Evolutionary conservation across 345 rosid genomes (phyloP), one percentile per base, ranked within the genome.

Genomic region (Eucalyptus guilfoylei): DNA sequence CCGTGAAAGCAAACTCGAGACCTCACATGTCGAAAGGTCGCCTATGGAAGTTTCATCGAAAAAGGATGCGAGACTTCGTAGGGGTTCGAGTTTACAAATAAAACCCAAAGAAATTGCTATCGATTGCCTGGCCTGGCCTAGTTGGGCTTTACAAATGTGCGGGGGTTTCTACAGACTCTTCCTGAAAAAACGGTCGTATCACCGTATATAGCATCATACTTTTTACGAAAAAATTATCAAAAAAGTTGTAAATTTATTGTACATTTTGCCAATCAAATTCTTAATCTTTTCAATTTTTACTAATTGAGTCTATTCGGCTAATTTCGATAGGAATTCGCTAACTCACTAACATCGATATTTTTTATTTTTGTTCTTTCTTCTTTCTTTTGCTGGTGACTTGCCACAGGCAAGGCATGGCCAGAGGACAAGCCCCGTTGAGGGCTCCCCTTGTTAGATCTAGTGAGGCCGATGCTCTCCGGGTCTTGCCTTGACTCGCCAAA

Each of bases 271-370:
- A 52, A 52, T 8, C 24, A 52, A 52, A 52, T 52, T 1, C 26
- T 21, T 52, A 52, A 1, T 1, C 2, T 52, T 52, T 52, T 52
- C 2, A 21, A 19, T 19, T 52, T 52, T 52, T 52, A 0, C 5
- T 52, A 8, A 52, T 52, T 8, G 1, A 52, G 5, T 21, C 2
- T 4, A 8, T 52, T 52, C 0, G 0, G 0, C 0, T 19, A 52
- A 8, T 21, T 52, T 52, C 2, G 1, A 19, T 21, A 52, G 5
- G 5, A 19, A 52, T 52, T 52, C 1, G 4, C 0, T 19, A 19
- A 19, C 0, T 52, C 1, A 2, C 0, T 19, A 19, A 19, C 0
- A 1, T 19, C 7, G 10, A 52, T 1, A 19, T 17, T 17, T 50
- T 52, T 52, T 50, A 3, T 7, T 3, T 19, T 45, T 19, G 11